These are phyloP conservation scores for Fusarium sp. DNA, from an alignment of 2,329 filamentous ascomycete genomes.

Conservation along the genomic window DNA sequence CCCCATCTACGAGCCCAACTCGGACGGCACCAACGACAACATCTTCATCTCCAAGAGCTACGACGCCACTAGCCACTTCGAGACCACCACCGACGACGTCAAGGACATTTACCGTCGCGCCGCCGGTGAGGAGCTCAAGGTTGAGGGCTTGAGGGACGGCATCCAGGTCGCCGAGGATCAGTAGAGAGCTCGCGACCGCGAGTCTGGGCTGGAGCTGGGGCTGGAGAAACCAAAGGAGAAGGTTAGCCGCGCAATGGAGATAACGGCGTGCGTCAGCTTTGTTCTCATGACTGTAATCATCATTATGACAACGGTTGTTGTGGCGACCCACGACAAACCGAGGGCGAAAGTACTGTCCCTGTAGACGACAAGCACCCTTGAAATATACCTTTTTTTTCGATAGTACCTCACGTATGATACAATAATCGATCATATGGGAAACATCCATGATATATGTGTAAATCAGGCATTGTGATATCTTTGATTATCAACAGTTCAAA, in stretches of 20 bases:
- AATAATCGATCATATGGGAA: constrained; percentile 16
- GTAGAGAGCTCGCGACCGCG: constrained; percentile 35
- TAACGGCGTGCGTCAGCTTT: constrained; percentile 7
- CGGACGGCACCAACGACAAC: constrained; percentile 83
- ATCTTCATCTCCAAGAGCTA: constrained; percentile 99
- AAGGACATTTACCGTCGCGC: constrained; percentile 89
- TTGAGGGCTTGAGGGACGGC: constrained; percentile 85
- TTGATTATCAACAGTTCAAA: constrained; percentile 9
- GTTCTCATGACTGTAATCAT: constrained; percentile 4
- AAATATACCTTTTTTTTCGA: constrained; percentile 43
- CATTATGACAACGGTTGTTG: constrained; percentile 20
- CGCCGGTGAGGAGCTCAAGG: constrained; percentile 83
- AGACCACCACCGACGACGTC: constrained; percentile 90
- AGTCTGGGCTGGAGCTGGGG: constrained; percentile 8
- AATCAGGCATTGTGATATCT: constrained; percentile 6
- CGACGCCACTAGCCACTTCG: constrained; percentile 96
- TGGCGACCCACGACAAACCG: constrained; percentile 14
- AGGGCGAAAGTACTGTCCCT: constrained; percentile 18
- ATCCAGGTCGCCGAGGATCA: constrained; percentile 75
- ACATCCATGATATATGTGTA: background rate
- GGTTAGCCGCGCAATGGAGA: constrained; percentile 3
- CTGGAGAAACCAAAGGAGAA: constrained; percentile 18
- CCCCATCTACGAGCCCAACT: constrained; percentile 89
- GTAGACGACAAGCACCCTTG: constrained; percentile 39
- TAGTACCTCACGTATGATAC: constrained; percentile 34